Percentiles rank a stretch among this genome's conserved stretches.
Conservation (phyloP, 2,329 filamentous ascomycete genomes). For the Coniochaeta sp. region DNA sequence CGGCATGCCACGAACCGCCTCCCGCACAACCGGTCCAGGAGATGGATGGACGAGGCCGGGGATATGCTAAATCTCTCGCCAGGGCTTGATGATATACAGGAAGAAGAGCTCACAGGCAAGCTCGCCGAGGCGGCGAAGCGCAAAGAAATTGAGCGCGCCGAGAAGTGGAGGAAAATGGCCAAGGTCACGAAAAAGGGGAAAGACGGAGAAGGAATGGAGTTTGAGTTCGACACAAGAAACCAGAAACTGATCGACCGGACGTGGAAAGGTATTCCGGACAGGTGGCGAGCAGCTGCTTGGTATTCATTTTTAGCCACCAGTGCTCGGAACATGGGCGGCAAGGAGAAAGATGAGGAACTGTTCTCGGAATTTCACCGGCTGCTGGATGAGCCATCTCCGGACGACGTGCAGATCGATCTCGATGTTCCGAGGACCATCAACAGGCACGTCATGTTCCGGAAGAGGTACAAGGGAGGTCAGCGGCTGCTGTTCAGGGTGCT, state of each 20-base stretch:
- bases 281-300: constrained; percentile 91
- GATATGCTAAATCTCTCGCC: constrained; percentile 57
- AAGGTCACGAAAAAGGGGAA: constrained; percentile 43
- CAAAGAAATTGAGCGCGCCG: constrained; percentile 55
- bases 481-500: constrained; percentile 86
- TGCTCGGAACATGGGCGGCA: constrained; percentile 57
- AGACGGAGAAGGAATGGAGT: constrained; percentile 51
- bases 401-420: constrained; percentile 95
- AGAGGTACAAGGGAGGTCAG: constrained; percentile 86
- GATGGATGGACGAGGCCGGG: constrained; percentile 58
- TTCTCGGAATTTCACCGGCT: constrained; percentile 65
- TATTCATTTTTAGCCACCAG: constrained; percentile 82
- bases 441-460: constrained; percentile 94
- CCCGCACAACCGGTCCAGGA: constrained; percentile 53
- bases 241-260: constrained; percentile 84
- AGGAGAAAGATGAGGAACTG: constrained; percentile 63
- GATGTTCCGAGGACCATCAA: constrained; percentile 94
- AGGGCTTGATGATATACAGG: constrained; percentile 46
- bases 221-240: constrained; percentile 74
- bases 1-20: constrained; percentile 52
- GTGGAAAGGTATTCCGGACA: constrained; percentile 97
- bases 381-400: constrained; percentile 67
- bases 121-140: constrained; percentile 49
- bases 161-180: constrained; percentile 64
- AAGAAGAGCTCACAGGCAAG: constrained; percentile 46